phyloP scores from a whole-genome alignment of 2,329 filamentous ascomycete species.

The Arthrobotrys iridis region DNA sequence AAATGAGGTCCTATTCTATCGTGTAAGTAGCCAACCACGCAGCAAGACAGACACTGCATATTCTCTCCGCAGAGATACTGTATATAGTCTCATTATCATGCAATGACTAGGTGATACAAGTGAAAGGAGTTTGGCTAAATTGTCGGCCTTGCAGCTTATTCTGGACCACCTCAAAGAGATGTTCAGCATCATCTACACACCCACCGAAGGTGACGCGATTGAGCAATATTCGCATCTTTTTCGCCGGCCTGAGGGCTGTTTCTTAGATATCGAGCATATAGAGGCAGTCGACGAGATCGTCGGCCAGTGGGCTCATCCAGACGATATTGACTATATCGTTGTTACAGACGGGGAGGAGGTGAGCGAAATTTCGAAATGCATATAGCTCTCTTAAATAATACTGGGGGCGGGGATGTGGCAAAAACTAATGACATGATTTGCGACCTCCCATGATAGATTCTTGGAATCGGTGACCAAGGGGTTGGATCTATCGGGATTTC shows the following conservation, averaged over 20 bases:
- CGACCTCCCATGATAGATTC: conserved; percentile 69
- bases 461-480: conserved; percentile 90
- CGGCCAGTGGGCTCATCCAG: conserved; percentile 71
- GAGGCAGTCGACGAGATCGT: conserved; percentile 54
- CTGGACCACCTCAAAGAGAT: conserved; percentile 84
- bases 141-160: conserved; percentile 71
- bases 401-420: background rate
- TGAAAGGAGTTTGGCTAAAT: no score
- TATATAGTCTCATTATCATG: conserved; percentile 17
- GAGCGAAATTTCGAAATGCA: background rate
- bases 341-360: conserved; percentile 71
- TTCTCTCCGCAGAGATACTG: background rate
- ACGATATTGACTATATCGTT: conserved; percentile 88
- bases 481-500: conserved; percentile 86
- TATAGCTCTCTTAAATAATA: background rate
- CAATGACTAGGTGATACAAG: no score
- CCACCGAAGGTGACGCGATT: conserved; percentile 88
- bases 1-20: conserved; percentile 84
- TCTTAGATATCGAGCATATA: conserved; percentile 68
- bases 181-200: conserved; percentile 90
- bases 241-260: conserved; percentile 80
- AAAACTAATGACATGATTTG: background rate
- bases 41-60: no score
- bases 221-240: conserved; percentile 83
- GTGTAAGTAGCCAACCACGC: conserved; percentile 65